Percentiles rank a stretch among this genome's conserved stretches.
phyloP scores from a whole-genome alignment of 2,329 filamentous ascomycete genomes.

The Fonsecaea nubica region DNA sequence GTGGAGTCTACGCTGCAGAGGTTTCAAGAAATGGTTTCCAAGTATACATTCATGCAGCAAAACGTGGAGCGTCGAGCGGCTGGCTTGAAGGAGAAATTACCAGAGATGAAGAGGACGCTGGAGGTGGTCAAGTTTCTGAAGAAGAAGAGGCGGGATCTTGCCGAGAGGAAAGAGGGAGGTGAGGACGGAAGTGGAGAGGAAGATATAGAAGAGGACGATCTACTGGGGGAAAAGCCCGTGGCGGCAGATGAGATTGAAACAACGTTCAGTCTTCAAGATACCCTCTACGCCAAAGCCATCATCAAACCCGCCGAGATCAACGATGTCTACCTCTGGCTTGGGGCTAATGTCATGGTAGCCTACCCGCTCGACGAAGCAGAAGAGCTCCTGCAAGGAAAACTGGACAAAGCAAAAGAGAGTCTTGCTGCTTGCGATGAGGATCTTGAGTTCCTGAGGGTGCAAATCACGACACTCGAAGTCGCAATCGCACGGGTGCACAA shows the following conservation, averaged over 20 bases:
- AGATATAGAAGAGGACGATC: slow-evolving; percentile 23
- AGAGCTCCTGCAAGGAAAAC: slow-evolving; percentile 75
- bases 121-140: slow-evolving; percentile 89
- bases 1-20: slow-evolving; percentile 54
- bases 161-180: not conserved
- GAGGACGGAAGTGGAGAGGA: slow-evolving; percentile 2
- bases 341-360: slow-evolving; percentile 96
- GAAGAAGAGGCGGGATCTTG: slow-evolving; percentile 71
- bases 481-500: slow-evolving; percentile 98
- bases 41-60: slow-evolving; percentile 99
- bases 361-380: slow-evolving; percentile 91
- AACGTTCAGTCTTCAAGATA: slow-evolving; percentile 96
- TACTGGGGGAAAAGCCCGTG: not conserved
- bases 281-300: slow-evolving; percentile 85
- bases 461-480: slow-evolving; percentile 97
- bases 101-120: slow-evolving; percentile 94
- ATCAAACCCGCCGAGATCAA: slow-evolving; percentile 74
- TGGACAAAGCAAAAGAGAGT: slow-evolving; percentile 78
- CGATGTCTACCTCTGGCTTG: slow-evolving; percentile 97
- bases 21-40: slow-evolving; percentile 67
- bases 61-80: slow-evolving; percentile 84
- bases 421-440: slow-evolving; percentile 93
- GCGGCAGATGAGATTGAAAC: slow-evolving; percentile 66
- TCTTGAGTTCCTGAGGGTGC: slow-evolving; percentile 90
- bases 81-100: slow-evolving; percentile 91